These are phyloP conservation scores for Pythium folliculosum DNA, from an alignment of 352 stramenopile species.

Conservation along the genomic window DNA sequence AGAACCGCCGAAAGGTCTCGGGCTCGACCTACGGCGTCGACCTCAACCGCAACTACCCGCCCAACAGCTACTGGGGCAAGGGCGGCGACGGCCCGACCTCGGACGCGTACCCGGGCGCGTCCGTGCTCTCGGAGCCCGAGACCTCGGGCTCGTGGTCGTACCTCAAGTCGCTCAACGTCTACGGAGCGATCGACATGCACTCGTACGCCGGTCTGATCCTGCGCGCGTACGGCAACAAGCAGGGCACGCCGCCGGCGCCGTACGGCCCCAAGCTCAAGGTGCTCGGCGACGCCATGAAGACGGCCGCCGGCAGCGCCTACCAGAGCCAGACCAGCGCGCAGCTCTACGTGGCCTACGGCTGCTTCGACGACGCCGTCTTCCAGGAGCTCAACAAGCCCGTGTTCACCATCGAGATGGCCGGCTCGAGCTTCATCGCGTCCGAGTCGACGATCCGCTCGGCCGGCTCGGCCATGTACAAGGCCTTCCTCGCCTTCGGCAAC, in stretches of 20 bases:
- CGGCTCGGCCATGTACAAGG: constrained; percentile 1
- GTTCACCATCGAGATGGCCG: constrained; percentile 37
- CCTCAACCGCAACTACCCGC: constrained; percentile 41
- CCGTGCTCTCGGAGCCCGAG: constrained; percentile 36
- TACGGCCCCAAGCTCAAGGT: constrained; percentile 29
- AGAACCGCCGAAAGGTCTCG: constrained; percentile 31
- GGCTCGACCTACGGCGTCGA: constrained; percentile 29
- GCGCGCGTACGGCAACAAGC: constrained; percentile 28
- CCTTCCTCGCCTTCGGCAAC: constrained; percentile 23
- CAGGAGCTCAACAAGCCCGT: constrained; percentile 27
- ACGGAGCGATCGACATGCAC: constrained; percentile 37
- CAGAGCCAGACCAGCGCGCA: constrained; percentile 7
- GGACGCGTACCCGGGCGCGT: constrained; percentile 30
- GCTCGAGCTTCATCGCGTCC: constrained; percentile 26
- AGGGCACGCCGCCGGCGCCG: constrained; percentile 19
- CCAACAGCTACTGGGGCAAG: constrained; percentile 24
- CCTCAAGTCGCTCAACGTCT: constrained; percentile 27
- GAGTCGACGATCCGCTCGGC: constrained; percentile 27
- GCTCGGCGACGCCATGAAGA: constrained; percentile 24
- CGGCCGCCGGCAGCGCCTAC: constrained; percentile 21
- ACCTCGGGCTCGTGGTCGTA: constrained; percentile 31
- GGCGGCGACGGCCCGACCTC: constrained; percentile 7
- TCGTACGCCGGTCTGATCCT: constrained; percentile 28
- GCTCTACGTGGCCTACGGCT: constrained; percentile 34
- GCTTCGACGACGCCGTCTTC: constrained; percentile 36